phyloP scores from a whole-genome alignment of 495 filamentous ascomycete genomes.

The Lophium mytilinum region DNA sequence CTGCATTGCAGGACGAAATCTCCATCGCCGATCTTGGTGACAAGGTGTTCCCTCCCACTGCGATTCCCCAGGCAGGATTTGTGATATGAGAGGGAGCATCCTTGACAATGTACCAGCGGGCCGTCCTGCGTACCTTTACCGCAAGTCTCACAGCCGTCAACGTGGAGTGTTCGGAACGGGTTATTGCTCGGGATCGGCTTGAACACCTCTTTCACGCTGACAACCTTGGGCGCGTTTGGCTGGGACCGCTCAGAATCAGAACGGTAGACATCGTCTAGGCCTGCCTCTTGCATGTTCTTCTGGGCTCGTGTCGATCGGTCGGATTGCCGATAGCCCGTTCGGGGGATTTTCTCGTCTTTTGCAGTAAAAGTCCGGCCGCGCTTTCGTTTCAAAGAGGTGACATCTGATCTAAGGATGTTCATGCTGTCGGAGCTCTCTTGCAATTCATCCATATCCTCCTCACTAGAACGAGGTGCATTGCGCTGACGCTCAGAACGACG shows the following conservation, averaged over 20 bases:
- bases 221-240: constrained; percentile 38
- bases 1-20: constrained; percentile 86
- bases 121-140: constrained; percentile 43
- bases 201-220: constrained; percentile 64
- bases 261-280: constrained; percentile 54
- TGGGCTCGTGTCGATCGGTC: constrained; percentile 30
- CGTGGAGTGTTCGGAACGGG: constrained; percentile 60
- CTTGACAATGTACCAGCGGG: constrained; percentile 75
- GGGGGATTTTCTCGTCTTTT: constrained; percentile 8
- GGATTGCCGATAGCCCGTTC: constrained; percentile 26
- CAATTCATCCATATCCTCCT: constrained; percentile 19
- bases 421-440: constrained; percentile 1
- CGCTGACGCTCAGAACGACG: constrained; percentile 15
- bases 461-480: not conserved
- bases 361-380: constrained; percentile 2
- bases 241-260: constrained; percentile 33
- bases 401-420: constrained; percentile 21
- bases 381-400: constrained; percentile 7
- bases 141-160: constrained; percentile 67
- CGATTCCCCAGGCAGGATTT: constrained; percentile 72
- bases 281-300: constrained; percentile 55
- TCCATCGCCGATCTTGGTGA: constrained; percentile 74
- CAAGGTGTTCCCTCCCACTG: constrained; percentile 69
- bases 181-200: constrained; percentile 44
- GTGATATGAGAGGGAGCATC: constrained; percentile 78